Evolutionary conservation across 495 filamentous ascomycete genomes (phyloP), one percentile per base, ranked within the genome.

Genomic region (Trichocladium antarcticum): DNA sequence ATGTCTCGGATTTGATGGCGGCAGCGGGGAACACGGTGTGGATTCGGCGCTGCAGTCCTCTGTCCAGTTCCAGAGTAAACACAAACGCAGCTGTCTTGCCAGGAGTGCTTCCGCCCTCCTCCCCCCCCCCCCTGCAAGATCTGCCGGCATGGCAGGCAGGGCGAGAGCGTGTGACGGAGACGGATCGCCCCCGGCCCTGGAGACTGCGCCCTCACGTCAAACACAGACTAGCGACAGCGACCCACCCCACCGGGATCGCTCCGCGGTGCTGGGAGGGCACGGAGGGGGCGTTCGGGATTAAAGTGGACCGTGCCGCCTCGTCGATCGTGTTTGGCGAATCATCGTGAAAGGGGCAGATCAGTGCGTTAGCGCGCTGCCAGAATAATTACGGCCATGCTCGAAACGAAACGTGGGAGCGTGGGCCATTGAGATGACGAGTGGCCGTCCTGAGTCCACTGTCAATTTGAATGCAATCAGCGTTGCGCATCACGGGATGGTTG

Each of bases 221-320:
- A 11, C 24, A 8, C 24, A 3, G 16, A 20, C 14, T 4, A 12
- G 15, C 9, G 24, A 22, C n/a, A 42, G 24, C 16, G 31, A 50
- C 21, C 47, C 47, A 43, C 31, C 34, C 32, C 47, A 42, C 48
- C 48, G 48, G 47, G 41, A 50, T 39, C 40, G 41, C 41, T 50
- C 48, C 48, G 48, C 48, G 41, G 40, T 21, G 15, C 15, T 10
- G 28, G 22, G 21, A n/a, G 6, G 28, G 11, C 12, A 9, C 32
- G 38, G 47, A 11, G 39, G 36, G 29, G 41, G 47, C 38, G 29
- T 20, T 37, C 47, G 37, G 47, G 45, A 48, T 32, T 24, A 40
- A 40, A 32, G 45, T 48, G 45, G 45, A 19, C 17, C 37, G 17
- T 15, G 37, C 37, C 28, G 21, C 11, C 27, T 9, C 45, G 47